phyloP scores from a whole-genome alignment of 2,329 filamentous ascomycete species.

The Phyllosticta paracitricarpa region DNA sequence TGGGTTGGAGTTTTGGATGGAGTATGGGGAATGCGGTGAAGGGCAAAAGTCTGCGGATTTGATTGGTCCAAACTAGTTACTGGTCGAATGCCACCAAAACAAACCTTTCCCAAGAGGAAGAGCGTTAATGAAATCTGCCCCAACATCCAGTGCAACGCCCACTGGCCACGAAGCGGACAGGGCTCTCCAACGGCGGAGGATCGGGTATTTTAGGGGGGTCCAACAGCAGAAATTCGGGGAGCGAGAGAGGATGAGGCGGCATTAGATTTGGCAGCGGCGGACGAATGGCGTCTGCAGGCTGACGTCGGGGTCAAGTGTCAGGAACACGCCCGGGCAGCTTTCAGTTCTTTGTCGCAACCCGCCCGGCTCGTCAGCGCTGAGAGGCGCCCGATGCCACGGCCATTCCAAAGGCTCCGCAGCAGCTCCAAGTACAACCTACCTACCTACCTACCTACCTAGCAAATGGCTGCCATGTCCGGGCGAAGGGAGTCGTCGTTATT shows the following conservation, averaged over 20 bases:
- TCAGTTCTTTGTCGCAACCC: background rate
- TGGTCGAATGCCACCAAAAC: background rate
- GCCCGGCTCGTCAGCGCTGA: background rate
- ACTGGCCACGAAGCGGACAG: background rate
- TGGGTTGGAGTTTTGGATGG: conserved; percentile 4
- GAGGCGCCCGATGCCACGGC: background rate
- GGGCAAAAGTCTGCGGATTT: background rate
- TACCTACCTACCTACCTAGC: too few relatives aligned
- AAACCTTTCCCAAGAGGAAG: too few relatives aligned
- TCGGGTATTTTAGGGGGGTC: background rate
- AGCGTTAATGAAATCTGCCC: background rate
- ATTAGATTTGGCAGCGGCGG: background rate
- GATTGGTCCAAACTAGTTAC: background rate
- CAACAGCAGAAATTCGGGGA: background rate
- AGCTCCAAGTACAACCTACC: background rate
- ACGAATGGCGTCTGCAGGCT: background rate
- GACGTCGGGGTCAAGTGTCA: background rate
- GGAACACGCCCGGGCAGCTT: background rate
- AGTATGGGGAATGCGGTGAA: background rate
- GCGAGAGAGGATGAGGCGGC: background rate
- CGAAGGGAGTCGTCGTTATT: background rate
- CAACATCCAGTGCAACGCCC: background rate
- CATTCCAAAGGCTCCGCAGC: background rate
- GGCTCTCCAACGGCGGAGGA: background rate
- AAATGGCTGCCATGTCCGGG: background rate